These are phyloP conservation scores for Heracleum sosnowskyi DNA, from an alignment of 129 eudicot genomes.

Conservation along the genomic window DNA sequence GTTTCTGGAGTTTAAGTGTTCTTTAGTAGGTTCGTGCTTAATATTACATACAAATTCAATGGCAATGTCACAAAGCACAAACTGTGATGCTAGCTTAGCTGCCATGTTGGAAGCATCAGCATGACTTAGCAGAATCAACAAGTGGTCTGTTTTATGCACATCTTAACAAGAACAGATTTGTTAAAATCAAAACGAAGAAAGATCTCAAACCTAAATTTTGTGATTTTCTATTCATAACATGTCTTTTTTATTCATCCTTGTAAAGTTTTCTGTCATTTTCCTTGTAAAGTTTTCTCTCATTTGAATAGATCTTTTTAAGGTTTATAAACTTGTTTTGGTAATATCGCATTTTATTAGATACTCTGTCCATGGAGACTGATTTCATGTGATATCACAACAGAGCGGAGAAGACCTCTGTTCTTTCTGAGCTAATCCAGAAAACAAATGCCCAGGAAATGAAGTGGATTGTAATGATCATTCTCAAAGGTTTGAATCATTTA, in stretches of 20 bases:
- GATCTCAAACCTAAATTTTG: background rate
- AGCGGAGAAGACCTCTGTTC: conserved; percentile 65
- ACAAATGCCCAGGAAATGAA: conserved; percentile 97
- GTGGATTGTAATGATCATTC: conserved; percentile 92
- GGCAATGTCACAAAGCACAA: background rate
- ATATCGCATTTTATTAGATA: background rate
- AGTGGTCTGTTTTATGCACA: background rate
- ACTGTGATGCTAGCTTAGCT: too few species aligned
- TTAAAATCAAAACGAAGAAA: background rate
- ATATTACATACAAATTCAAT: background rate
- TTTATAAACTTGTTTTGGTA: background rate
- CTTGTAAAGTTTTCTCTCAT: background rate
- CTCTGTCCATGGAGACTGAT: background rate
- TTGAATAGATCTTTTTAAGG: background rate
- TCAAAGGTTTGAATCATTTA: conserved; percentile 53
- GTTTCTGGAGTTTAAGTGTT: background rate
- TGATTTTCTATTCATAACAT: background rate
- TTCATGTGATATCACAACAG: conserved; percentile 33
- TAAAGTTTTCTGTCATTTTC: background rate
- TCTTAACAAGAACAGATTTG: background rate
- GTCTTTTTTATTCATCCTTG: background rate
- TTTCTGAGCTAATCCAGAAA: conserved; percentile 70
- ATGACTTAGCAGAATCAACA: background rate
- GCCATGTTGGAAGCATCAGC: background rate
- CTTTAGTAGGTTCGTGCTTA: background rate